Evolutionary conservation across 1,139 yeast species (phyloP).

Genomic region (Sugiyamaella neomexicana): DNA sequence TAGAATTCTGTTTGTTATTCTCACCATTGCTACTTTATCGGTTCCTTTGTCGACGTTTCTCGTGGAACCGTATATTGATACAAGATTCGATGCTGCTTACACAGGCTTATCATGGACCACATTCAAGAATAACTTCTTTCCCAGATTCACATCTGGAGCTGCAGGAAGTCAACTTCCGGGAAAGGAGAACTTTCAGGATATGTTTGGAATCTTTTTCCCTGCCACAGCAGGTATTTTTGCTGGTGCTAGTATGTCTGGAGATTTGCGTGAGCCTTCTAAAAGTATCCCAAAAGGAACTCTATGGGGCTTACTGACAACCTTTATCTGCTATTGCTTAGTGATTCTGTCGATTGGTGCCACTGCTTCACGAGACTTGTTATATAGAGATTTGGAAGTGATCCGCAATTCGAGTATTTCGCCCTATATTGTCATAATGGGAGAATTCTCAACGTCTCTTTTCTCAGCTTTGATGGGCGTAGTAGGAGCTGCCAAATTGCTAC

Average conservation of each 20-base stretch:
- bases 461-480: constrained; percentile 93
- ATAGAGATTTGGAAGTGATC: constrained; percentile 76
- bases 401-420: constrained; percentile 76
- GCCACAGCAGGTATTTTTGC: constrained; percentile 98
- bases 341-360: constrained; percentile 77
- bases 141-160: constrained; percentile 83
- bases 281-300: constrained; percentile 90
- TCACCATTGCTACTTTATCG: constrained; percentile 73
- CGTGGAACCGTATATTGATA: constrained; percentile 57
- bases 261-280: constrained; percentile 75
- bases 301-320: constrained; percentile 74
- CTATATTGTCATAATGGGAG: constrained; percentile 78
- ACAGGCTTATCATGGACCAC: constrained; percentile 75
- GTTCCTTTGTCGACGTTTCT: constrained; percentile 76
- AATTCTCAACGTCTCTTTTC: constrained; percentile 82
- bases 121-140: constrained; percentile 63
- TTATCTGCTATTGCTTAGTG: constrained; percentile 69
- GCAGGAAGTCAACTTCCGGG: constrained; percentile 76
- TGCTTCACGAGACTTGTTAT: constrained; percentile 73
- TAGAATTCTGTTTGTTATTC: constrained; percentile 63
- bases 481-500: constrained; percentile 87
- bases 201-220: constrained; percentile 95
- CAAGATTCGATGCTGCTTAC: constrained; percentile 52
- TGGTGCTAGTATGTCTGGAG: constrained; percentile 99
- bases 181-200: constrained; percentile 72